Evolutionary conservation across 2,329 filamentous ascomycete species (phyloP).

Genomic region (Sarocladium brachiariae): DNA sequence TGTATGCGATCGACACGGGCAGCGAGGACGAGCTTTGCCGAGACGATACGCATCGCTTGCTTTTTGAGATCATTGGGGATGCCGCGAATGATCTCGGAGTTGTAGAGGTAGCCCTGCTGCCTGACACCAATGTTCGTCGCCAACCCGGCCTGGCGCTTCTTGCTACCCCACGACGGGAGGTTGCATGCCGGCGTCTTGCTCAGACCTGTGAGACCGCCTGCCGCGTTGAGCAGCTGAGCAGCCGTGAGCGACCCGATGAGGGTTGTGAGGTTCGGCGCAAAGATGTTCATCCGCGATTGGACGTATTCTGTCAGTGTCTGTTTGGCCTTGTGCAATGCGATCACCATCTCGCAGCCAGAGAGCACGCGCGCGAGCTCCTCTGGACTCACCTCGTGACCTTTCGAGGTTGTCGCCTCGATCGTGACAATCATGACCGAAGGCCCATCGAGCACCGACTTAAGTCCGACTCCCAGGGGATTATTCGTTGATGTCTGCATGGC

Average conservation of each 20-base stretch:
- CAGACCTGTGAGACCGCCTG: slow-evolving; percentile 79
- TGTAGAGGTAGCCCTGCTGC: slow-evolving; percentile 88
- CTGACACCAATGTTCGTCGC: slow-evolving; percentile 88
- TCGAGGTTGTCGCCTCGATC: slow-evolving; percentile 85
- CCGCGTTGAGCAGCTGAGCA: slow-evolving; percentile 91
- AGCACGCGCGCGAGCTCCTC: slow-evolving; percentile 68
- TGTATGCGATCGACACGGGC: slow-evolving; percentile 85
- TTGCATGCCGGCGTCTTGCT: slow-evolving; percentile 94
- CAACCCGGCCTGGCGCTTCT: slow-evolving; percentile 76
- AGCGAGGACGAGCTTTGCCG: slow-evolving; percentile 88
- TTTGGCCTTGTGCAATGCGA: slow-evolving; percentile 84
- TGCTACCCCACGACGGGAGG: slow-evolving; percentile 81
- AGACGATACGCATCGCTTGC: slow-evolving; percentile 91
- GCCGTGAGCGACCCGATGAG: slow-evolving; percentile 89
- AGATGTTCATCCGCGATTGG: slow-evolving; percentile 92
- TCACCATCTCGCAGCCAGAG: slow-evolving; percentile 77
- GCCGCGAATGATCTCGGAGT: slow-evolving; percentile 80
- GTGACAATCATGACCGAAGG: slow-evolving; percentile 93
- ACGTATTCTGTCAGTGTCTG: slow-evolving; percentile 86
- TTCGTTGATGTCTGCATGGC: slow-evolving; percentile 67
- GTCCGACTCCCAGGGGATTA: slow-evolving; percentile 67
- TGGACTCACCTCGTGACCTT: slow-evolving; percentile 69
- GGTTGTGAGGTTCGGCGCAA: slow-evolving; percentile 87
- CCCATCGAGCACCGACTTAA: slow-evolving; percentile 78
- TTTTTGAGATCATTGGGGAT: slow-evolving; percentile 83